Evolutionary conservation across 495 filamentous ascomycete genomes (phyloP).

Genomic region (Trichoderma asperelloides): DNA sequence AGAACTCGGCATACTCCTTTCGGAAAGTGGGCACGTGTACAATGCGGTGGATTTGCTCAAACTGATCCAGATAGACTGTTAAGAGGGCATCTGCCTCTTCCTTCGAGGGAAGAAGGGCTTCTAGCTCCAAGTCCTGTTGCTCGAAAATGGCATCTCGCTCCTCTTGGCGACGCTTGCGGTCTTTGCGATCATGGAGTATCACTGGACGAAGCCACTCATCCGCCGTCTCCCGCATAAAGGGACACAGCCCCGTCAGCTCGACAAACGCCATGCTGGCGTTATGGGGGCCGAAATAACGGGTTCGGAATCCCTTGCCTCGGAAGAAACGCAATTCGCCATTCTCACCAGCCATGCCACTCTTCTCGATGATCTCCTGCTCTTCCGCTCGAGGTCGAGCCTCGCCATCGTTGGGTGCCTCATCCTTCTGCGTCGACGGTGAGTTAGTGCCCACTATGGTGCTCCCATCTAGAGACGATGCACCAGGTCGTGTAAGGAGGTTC

Average conservation of each 20-base stretch:
- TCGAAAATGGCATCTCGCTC: slow-evolving; percentile 27
- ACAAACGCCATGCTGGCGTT: slow-evolving; percentile 35
- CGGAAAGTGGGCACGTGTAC: slow-evolving; percentile 38
- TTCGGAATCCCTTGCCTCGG: slow-evolving; percentile 34
- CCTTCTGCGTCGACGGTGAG: slow-evolving; percentile 23
- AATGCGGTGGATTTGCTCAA: slow-evolving; percentile 39
- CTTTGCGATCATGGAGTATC: slow-evolving; percentile 26
- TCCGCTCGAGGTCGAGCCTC: slow-evolving; percentile 13
- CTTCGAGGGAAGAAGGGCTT: slow-evolving; percentile 30
- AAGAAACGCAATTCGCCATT: slow-evolving; percentile 29
- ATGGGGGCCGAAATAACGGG: slow-evolving; percentile 39
- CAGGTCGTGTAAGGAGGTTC: slow-evolving; percentile 28
- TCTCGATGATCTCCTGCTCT: slow-evolving; percentile 16
- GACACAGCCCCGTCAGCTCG: slow-evolving; percentile 36
- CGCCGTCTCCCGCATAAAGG: slow-evolving; percentile 37
- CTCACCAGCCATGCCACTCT: slow-evolving; percentile 28
- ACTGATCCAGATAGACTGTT: slow-evolving; percentile 33
- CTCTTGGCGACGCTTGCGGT: slow-evolving; percentile 22
- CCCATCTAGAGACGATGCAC: slow-evolving; percentile 22
- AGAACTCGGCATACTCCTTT: slow-evolving; percentile 34
- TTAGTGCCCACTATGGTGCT: slow-evolving; percentile 21
- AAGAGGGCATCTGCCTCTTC: slow-evolving; percentile 30
- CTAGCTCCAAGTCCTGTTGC: slow-evolving; percentile 24
- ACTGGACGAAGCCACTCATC: slow-evolving; percentile 34
- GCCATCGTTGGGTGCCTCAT: slow-evolving; percentile 19